These are phyloP conservation scores for Arachnopeziza araneosa DNA, from an alignment of 2,329 filamentous ascomycete species.

Conservation along the genomic window DNA sequence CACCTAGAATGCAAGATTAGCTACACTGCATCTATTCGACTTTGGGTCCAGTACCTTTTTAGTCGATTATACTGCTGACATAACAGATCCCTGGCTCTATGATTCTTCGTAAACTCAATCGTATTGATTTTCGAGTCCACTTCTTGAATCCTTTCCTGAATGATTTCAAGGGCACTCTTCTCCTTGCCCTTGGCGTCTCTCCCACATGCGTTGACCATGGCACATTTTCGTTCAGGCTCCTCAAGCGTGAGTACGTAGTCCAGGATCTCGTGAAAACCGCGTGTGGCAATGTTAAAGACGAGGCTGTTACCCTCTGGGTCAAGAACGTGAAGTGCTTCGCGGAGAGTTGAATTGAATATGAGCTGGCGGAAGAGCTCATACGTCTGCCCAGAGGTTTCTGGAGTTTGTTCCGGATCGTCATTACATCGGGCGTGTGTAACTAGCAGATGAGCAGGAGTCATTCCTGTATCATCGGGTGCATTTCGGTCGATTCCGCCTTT, in stretches of 20 bases:
- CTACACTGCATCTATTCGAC: background rate
- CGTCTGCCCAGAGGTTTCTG: conserved; percentile 15
- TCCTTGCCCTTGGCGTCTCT: background rate
- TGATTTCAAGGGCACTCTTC: conserved; percentile 7
- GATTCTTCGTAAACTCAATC: background rate
- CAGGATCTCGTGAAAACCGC: conserved; percentile 18
- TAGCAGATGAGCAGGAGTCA: conserved; percentile 18
- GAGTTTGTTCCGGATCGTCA: conserved; percentile 4
- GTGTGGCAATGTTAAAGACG: conserved; percentile 17
- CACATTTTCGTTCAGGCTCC: conserved; percentile 7
- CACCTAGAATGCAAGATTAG: background rate
- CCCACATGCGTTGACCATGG: conserved; percentile 21
- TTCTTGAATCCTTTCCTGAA: conserved; percentile 9
- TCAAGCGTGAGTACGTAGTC: conserved; percentile 18
- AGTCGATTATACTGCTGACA: background rate
- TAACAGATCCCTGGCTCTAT: background rate
- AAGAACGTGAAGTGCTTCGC: conserved; percentile 18
- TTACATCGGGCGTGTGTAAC: conserved; percentile 14
- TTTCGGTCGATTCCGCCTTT: conserved; percentile 16
- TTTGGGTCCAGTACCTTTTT: background rate
- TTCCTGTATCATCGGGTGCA: conserved; percentile 19
- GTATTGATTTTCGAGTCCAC: conserved; percentile 1
- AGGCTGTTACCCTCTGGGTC: conserved; percentile 20
- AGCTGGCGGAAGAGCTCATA: conserved; percentile 14
- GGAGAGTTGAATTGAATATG: conserved; percentile 13